Percentiles rank a stretch among this genome's conserved stretches.
phyloP scores from a whole-genome alignment of 441 rosid species.

The Adansonia grandidieri region DNA sequence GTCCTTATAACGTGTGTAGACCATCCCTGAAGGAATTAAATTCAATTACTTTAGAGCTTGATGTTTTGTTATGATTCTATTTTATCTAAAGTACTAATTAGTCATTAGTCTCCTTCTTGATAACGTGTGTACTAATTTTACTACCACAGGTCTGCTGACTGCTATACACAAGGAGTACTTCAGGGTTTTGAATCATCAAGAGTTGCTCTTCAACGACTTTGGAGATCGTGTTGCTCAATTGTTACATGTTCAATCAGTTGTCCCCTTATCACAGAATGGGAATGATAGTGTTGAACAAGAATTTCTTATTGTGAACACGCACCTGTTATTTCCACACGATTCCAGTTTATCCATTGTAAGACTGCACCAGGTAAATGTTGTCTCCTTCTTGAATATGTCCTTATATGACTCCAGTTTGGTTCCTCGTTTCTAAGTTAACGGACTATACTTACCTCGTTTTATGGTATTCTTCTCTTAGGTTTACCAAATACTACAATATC shows the following conservation, averaged over 20 bases:
- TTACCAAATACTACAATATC: conserved; percentile 72
- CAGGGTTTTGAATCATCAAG: conserved; percentile 58
- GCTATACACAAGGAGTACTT: conserved; percentile 72
- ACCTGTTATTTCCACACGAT: conserved; percentile 85
- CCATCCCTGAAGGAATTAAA: conserved; percentile 9
- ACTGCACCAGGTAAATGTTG: conserved; percentile 74
- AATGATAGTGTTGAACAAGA: conserved; percentile 54
- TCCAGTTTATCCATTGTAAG: conserved; percentile 79
- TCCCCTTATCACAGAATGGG: conserved; percentile 48
- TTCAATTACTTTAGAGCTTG: conserved; percentile 16
- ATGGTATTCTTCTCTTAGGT: conserved; percentile 50
- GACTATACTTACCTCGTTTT: conserved; percentile 15
- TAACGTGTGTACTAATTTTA: conserved; percentile 16
- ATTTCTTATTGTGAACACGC: conserved; percentile 85
- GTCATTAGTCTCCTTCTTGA: conserved; percentile 17
- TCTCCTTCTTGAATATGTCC: background rate
- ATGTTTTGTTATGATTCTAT: background rate
- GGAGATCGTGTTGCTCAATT: conserved; percentile 98
- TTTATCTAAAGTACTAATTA: background rate
- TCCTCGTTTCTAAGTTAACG: conserved; percentile 6
- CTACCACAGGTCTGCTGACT: conserved; percentile 68
- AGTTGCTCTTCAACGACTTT: conserved; percentile 82
- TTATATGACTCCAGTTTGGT: background rate
- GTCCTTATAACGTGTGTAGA: conserved; percentile 7
- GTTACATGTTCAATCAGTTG: conserved; percentile 66